Evolutionary conservation across 164 flowering plant species (phyloP).

Genomic region (Vitis cinerea): DNA sequence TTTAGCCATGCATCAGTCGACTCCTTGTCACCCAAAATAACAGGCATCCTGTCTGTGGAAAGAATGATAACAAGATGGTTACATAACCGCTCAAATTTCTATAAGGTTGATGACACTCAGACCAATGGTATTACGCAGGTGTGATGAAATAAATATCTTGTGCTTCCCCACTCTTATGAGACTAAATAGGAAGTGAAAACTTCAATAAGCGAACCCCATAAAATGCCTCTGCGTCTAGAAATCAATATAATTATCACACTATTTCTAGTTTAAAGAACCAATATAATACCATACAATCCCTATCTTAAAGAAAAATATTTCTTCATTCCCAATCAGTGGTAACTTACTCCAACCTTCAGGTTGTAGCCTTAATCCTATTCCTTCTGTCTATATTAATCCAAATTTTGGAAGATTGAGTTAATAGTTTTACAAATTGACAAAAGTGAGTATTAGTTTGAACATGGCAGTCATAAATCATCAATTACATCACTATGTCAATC

Average conservation of each 20-base stretch:
- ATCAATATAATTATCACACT: background rate
- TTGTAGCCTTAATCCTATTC: background rate
- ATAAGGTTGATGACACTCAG: background rate
- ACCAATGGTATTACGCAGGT: background rate
- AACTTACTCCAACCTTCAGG: background rate
- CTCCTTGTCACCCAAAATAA: conserved; percentile 70
- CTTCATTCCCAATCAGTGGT: background rate
- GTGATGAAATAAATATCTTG: background rate
- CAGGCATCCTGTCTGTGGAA: conserved; percentile 87
- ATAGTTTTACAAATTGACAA: too few relatives aligned
- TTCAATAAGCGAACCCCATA: background rate
- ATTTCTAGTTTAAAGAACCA: too few relatives aligned
- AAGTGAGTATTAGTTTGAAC: background rate
- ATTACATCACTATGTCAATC: background rate
- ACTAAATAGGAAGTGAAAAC: background rate
- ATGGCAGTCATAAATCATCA: background rate
- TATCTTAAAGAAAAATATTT: background rate
- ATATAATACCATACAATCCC: too few relatives aligned
- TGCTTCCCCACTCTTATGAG: background rate
- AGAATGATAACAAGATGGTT: background rate
- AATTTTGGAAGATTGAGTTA: too few relatives aligned
- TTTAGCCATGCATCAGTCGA: conserved; percentile 67
- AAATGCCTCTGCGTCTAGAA: background rate
- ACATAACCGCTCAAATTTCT: background rate
- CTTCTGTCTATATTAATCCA: background rate